Conservation (phyloP, 345 rosid species). For the Populus tremula region DNA sequence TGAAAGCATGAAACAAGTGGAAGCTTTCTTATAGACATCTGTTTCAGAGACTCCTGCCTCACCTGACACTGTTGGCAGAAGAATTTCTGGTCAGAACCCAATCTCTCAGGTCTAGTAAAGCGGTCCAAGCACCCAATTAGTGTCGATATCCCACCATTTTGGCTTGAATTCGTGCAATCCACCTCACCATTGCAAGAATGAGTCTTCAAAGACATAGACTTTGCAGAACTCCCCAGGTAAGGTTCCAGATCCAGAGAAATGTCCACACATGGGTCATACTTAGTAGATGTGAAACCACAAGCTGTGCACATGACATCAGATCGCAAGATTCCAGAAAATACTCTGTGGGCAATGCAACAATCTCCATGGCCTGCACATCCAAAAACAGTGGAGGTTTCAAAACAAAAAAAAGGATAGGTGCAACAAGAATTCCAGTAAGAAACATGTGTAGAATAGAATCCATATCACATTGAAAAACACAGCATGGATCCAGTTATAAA, state of each 20-base stretch:
- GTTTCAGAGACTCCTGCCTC: slow-evolving; percentile 72
- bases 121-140: slow-evolving; percentile 77
- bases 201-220: slow-evolving; percentile 28
- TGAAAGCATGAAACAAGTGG: slow-evolving; percentile 83
- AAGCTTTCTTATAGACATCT: slow-evolving; percentile 83
- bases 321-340: slow-evolving; percentile 83
- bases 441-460: background rate
- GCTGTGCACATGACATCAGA: slow-evolving; percentile 85
- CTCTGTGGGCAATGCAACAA: slow-evolving; percentile 86
- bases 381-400: slow-evolving; percentile 12
- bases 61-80: slow-evolving; percentile 81
- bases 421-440: background rate
- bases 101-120: slow-evolving; percentile 75
- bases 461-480: background rate
- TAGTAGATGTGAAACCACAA: slow-evolving; percentile 88
- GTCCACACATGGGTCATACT: slow-evolving; percentile 86
- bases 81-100: slow-evolving; percentile 85
- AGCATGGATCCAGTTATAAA: background rate
- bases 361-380: slow-evolving; percentile 61
- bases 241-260: slow-evolving; percentile 79
- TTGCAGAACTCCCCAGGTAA: slow-evolving; percentile 34
- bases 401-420: background rate
- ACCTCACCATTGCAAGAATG: slow-evolving; percentile 50
- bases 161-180: slow-evolving; percentile 34
- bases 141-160: slow-evolving; percentile 48